Percentiles rank a stretch among this genome's conserved stretches.
phyloP scores from a whole-genome alignment of 805 yeast species.

The Candida oleophila region DNA sequence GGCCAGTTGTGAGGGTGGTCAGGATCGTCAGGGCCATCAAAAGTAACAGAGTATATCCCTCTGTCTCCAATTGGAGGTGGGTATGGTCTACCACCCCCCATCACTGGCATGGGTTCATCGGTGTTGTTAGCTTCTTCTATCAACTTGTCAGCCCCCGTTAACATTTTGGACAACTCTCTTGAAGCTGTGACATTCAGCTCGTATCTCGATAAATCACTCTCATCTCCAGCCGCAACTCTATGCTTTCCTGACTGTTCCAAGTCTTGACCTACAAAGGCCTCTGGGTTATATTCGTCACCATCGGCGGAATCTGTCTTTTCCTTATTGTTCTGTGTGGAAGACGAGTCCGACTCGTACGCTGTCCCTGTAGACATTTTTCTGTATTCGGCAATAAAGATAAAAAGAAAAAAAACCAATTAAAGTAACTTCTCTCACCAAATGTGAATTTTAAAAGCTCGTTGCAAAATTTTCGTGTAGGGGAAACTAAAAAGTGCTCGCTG shows the following conservation, averaged over 20 bases:
- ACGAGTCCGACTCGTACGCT: constrained; percentile 1
- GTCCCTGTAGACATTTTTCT: neutral
- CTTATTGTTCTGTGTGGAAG: constrained; percentile 1
- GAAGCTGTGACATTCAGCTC: constrained; percentile 18
- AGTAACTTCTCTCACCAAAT: too few species aligned
- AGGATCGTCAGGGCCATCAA: constrained; percentile 17
- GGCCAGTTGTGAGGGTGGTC: constrained; percentile 37
- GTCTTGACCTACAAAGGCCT: neutral
- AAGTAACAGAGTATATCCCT: constrained; percentile 12
- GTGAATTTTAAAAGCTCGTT: too few species aligned
- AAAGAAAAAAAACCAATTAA: too few species aligned
- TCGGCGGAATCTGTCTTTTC: neutral
- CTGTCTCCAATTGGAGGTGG: constrained; percentile 13
- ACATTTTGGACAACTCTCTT: constrained; percentile 15
- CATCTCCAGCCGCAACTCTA: neutral
- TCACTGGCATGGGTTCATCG: constrained; percentile 19
- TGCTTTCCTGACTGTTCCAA: neutral
- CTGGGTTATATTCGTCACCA: neutral
- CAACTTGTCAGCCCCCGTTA: constrained; percentile 21
- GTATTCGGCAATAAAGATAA: neutral
- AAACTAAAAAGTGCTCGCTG: too few species aligned
- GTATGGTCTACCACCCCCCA: constrained; percentile 17
- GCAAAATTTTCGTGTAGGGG: too few species aligned
- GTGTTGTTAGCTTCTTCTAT: constrained; percentile 19
- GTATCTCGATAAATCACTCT: constrained; percentile 16